Base-by-base conservation (phyloP, 805 yeast species). In the Candida taoyuanica region DNA sequence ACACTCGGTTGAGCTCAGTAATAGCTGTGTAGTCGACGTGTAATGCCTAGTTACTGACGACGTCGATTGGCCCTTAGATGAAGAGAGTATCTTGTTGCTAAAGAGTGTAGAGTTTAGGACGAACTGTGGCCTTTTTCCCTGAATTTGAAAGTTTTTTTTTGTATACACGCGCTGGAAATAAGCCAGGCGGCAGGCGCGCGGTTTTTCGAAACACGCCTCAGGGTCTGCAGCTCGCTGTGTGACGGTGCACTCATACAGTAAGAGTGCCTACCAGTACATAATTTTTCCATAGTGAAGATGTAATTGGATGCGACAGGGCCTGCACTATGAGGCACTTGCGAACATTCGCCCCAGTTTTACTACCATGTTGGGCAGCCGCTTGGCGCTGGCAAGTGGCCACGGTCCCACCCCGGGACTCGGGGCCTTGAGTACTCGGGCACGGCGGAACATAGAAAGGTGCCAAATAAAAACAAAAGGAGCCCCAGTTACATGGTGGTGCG, bases 141-240 rank as follows among this genome's bases (percentile, higher is more conserved):
- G 8, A 9, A 9, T 26, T 26, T 18, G 20, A 21, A 31, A 19
- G 15, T 31, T 31, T 23, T 31, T 31, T 33, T 33, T 33, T 33
- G 31, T 33, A 33, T 33, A 33, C 31, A 24, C 29, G 34, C 29
- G 29, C 29, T 20, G 13, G 17, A 32, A 27, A 27, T 31, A 20
- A 31, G 34, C 34, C 21, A 8, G n/a, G n/a, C n/a, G 32, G 23
- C 33, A 17, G 34, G 40, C 37, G 35, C 42, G 37, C 37, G 32
- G 26, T 33, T 34, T 37, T 39, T 25, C 31, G 37, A 39, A 39
- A 39, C 42, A 34, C 26, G 21, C 20, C 19, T 28, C 11, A 16
- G 15, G 3, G 6, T 15, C 29, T 39, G 42, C 35, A 24, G 20
- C 7, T 21, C 11, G 9, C n/a, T 27, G 35, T 18, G 20, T 6